phyloP scores from a whole-genome alignment of 495 filamentous ascomycete genomes.

The Massariosphaeria phaeospora region DNA sequence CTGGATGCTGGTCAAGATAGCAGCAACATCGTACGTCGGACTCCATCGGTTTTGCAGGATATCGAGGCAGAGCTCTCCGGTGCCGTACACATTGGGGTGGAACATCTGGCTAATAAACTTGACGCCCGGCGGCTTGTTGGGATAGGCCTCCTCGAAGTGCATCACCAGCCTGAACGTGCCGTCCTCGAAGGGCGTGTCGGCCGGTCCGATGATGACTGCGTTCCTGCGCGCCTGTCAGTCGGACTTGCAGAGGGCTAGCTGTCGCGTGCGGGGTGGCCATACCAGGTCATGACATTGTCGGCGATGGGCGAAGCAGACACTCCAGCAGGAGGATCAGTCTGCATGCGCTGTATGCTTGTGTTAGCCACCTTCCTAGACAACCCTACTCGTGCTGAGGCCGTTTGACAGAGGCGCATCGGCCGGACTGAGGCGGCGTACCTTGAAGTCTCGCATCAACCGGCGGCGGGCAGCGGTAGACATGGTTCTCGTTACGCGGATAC shows the following conservation, averaged over 20 bases:
- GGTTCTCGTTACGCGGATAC: not conserved
- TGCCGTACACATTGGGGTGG: constrained; percentile 96
- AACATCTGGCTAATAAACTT: constrained; percentile 99
- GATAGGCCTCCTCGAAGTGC: constrained; percentile 98
- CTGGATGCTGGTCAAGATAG: constrained; percentile 94
- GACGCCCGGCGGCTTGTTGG: constrained; percentile 94
- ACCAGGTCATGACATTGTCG: constrained; percentile 99
- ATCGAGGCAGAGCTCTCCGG: constrained; percentile 92
- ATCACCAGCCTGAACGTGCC: constrained; percentile 96
- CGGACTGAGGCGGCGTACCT: constrained; percentile 62
- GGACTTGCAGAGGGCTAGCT: constrained; percentile 2
- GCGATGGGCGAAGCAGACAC: constrained; percentile 95
- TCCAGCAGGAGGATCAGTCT: constrained; percentile 95
- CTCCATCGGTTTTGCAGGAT: constrained; percentile 99
- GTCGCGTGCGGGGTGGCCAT: constrained; percentile 35
- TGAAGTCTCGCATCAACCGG: constrained; percentile 96
- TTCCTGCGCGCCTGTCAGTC: constrained; percentile 59
- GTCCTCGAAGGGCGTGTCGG: constrained; percentile 97
- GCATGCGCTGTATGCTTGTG: constrained; percentile 71
- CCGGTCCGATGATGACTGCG: constrained; percentile 95
- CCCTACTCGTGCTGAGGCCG: too few relatives aligned
- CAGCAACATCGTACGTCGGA: constrained; percentile 96
- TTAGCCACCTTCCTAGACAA: too few relatives aligned
- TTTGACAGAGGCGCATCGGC: too few relatives aligned
- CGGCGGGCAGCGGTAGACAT: constrained; percentile 95